A percentile compares a stretch with the other conserved stretches of the same genome.
Evolutionary conservation across 2,329 filamentous ascomycete species (phyloP).

Genomic region (Beauveria pseudobassiana): DNA sequence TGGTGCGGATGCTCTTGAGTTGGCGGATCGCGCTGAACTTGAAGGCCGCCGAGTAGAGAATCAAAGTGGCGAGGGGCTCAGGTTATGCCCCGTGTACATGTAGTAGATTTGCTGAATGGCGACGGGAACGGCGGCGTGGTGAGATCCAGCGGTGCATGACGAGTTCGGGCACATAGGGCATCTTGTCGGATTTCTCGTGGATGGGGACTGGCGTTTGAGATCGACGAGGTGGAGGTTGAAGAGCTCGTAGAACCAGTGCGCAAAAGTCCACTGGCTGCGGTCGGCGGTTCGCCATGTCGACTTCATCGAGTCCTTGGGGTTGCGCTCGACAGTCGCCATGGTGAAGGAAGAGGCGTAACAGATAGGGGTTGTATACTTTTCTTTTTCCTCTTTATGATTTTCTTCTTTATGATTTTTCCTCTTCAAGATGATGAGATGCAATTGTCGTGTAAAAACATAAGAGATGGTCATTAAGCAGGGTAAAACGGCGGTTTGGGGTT

Average conservation of each 20-base stretch:
- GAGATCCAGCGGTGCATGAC: conserved; percentile 30
- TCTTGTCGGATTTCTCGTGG: conserved; percentile 28
- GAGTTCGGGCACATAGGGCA: conserved; percentile 28
- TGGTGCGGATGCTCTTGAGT: conserved; percentile 25
- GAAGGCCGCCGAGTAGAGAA: conserved; percentile 29
- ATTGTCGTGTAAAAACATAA: neutral
- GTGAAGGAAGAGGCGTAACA: neutral
- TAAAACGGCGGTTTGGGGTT: neutral
- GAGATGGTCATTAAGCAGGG: too few relatives aligned
- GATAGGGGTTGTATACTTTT: neutral
- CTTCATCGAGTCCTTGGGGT: conserved; percentile 27
- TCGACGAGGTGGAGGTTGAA: conserved; percentile 20
- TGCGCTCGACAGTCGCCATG: conserved; percentile 6
- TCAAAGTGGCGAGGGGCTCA: conserved; percentile 22
- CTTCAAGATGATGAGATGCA: neutral
- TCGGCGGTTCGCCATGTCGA: conserved; percentile 26
- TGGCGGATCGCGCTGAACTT: conserved; percentile 31
- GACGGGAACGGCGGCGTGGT: conserved; percentile 29
- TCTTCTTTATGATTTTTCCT: neutral
- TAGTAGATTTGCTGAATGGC: conserved; percentile 27
- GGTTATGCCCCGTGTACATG: conserved; percentile 21
- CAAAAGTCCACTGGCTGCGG: conserved; percentile 20
- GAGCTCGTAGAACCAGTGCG: conserved; percentile 24
- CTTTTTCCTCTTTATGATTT: neutral
- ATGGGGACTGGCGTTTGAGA: conserved; percentile 26